phyloP scores from a whole-genome alignment of 108 stramenopile species.

The Skeletonema potamos region DNA sequence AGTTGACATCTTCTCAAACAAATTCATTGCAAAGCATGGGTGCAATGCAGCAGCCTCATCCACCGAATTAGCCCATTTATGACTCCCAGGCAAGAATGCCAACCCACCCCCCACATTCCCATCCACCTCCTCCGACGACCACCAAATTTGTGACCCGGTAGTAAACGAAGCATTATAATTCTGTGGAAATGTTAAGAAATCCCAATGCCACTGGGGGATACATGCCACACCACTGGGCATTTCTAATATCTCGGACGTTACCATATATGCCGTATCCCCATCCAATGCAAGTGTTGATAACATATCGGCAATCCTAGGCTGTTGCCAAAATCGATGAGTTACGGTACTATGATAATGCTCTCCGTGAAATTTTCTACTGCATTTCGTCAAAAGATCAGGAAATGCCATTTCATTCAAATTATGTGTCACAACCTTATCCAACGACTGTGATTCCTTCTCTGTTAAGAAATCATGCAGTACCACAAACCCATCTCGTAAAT shows the following conservation, averaged over 20 bases:
- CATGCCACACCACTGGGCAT: not conserved
- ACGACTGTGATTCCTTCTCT: not conserved
- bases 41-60: not conserved
- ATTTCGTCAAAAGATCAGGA: not conserved
- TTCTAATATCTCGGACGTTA: not conserved
- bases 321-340: not conserved
- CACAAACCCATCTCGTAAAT: not conserved
- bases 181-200: not conserved
- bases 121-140: not conserved
- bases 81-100: not conserved
- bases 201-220: constrained; percentile 5
- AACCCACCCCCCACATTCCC: not conserved
- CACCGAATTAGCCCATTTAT: not conserved
- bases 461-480: not conserved
- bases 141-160: constrained; percentile 5
- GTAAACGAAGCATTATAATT: not conserved
- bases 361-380: not conserved
- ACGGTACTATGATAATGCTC: not conserved
- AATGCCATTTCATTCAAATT: constrained; percentile 4
- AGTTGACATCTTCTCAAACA: not conserved
- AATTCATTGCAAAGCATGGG: constrained; percentile 7
- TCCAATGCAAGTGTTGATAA: not conserved
- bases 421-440: not conserved
- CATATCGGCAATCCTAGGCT: not conserved
- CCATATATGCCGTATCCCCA: not conserved